phyloP scores from a whole-genome alignment of 805 yeast genomes.

The Kuraishia hungarica region DNA sequence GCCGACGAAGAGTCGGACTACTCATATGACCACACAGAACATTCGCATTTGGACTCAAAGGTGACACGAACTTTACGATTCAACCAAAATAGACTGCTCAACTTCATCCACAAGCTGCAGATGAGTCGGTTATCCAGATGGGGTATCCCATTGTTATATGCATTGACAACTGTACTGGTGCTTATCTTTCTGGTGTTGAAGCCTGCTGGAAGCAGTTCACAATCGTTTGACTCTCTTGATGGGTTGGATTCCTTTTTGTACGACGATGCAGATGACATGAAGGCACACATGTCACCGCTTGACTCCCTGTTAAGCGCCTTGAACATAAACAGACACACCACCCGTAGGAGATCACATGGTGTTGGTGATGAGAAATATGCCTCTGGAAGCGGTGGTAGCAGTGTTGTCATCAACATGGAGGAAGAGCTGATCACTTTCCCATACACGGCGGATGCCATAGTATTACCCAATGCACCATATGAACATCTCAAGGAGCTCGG shows the following conservation, averaged over 20 bases:
- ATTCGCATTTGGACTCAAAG: slow-evolving; percentile 1
- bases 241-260: not conserved
- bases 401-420: slow-evolving; percentile 9
- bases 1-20: slow-evolving; percentile 1
- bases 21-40: slow-evolving; percentile 1
- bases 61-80: slow-evolving; percentile 2
- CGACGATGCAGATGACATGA: not conserved
- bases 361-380: slow-evolving; percentile 1
- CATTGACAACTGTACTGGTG: slow-evolving; percentile 9
- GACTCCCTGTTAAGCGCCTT: not conserved
- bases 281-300: not conserved
- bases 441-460: slow-evolving; percentile 19
- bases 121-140: slow-evolving; percentile 8
- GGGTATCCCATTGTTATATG: slow-evolving; percentile 13
- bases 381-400: slow-evolving; percentile 12
- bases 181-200: slow-evolving; percentile 4
- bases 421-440: slow-evolving; percentile 18
- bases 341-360: slow-evolving; percentile 1
- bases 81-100: slow-evolving; percentile 6
- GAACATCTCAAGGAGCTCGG: slow-evolving; percentile 24
- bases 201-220: not conserved
- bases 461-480: slow-evolving; percentile 29
- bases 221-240: not conserved
- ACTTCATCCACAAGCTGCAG: slow-evolving; percentile 8
- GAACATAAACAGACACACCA: not conserved